These are phyloP conservation scores for Cystobasidium pallidum DNA, from an alignment of 1,284 basidiomycete species.

Conservation along the genomic window DNA sequence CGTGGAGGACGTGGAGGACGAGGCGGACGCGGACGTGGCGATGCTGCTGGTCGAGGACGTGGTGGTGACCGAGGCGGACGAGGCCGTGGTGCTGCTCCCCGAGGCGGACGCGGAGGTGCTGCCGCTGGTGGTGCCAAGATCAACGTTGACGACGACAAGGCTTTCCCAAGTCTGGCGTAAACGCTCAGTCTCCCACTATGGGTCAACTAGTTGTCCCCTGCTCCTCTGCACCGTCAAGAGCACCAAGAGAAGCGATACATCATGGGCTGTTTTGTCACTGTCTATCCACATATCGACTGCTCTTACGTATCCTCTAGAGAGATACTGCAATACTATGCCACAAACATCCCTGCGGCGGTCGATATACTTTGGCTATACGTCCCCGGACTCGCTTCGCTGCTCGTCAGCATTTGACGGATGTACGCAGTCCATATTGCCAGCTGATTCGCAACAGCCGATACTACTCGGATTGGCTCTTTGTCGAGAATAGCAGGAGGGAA, in stretches of 20 bases:
- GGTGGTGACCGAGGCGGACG: conserved; percentile 34
- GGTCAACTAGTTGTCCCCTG: neutral
- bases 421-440: too few relatives aligned
- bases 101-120: conserved; percentile 21
- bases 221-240: conserved; percentile 15
- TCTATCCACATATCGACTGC: conserved; percentile 1
- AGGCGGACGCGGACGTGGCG: conserved; percentile 45
- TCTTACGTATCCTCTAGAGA: conserved; percentile 21
- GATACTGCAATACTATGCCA: conserved; percentile 14
- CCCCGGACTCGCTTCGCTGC: neutral
- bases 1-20: conserved; percentile 45
- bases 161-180: conserved; percentile 49
- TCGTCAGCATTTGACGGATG: too few relatives aligned
- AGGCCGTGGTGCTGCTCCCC: conserved; percentile 36
- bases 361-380: neutral
- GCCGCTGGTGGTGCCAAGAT: conserved; percentile 37
- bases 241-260: conserved; percentile 5
- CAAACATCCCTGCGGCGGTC: neutral
- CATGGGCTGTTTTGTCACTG: neutral
- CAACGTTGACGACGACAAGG: conserved; percentile 45
- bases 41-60: conserved; percentile 47
- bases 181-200: neutral
- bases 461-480: too few relatives aligned
- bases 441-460: too few relatives aligned
- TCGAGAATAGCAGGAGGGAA: too few relatives aligned